Base-by-base conservation (phyloP, 345 rosid species). In the Linum lewisii region DNA sequence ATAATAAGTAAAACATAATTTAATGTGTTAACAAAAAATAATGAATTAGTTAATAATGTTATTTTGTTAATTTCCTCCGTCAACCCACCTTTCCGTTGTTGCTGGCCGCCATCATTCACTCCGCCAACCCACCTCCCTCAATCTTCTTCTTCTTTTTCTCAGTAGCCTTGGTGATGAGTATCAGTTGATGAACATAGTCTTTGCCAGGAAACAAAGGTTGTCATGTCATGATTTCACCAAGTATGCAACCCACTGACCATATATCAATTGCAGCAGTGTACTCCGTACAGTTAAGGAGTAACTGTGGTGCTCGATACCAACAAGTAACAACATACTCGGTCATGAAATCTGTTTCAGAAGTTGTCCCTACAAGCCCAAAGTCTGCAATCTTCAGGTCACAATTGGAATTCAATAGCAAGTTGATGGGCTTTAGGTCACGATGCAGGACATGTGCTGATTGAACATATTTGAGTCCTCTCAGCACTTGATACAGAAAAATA, bases 241-340 rank as follows among this genome's bases (percentile, higher is more conserved):
- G 88, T 67, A 93, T 85, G 77, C 99, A 93, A 67, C 99, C 99
- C 58, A 90, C 97, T 7, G 99, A 93, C 99, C 99, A 93, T 53
- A 93, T 87, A 75, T 93, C 99, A 36, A 90, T 90, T 37, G 99
- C 97, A 47, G 95, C 99, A 24, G 96, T 93, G 73, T 93, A 93
- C 70, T 93, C 97, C 7, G 99, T 87, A 75, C 99, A 93, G 73
- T 89, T 93, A 51, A 90, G 97, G 65, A 93, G 97, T 70, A 93
- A 72, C 71, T 90, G 97, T 15, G 99, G 99, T 11, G 99, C 97
- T 44, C 96, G 83, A 59, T 93, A 93, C 99, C 99, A 93, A 51
- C 97, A 89, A 21, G 99, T 93, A 59, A 85, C 99, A 52, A 93
- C 97, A 76, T 89, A 93, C 67, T 93, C 99, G 15, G 96, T 93